Conservation (phyloP, 768 basidiomycete genomes). For the Rossbeevera mucosa region DNA sequence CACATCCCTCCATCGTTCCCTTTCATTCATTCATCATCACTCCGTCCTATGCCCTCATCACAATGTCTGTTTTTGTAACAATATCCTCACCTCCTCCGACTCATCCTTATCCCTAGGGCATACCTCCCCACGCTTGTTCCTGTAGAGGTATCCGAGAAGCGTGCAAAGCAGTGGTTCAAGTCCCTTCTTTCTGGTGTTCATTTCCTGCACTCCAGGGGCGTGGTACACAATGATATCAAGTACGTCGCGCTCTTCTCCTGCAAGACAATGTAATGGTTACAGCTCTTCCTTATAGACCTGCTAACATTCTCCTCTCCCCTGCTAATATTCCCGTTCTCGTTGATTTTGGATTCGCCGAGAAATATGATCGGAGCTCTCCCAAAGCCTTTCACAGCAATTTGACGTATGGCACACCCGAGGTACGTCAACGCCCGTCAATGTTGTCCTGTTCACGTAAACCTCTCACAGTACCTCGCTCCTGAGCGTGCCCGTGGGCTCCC, state of each 20-base stretch:
- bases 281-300: conserved; percentile 51
- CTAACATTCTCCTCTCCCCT: conserved; percentile 84
- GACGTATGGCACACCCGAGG: conserved; percentile 90
- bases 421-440: conserved; percentile 25
- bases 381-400: conserved; percentile 79
- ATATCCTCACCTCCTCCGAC: conserved; percentile 1
- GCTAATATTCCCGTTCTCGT: conserved; percentile 83
- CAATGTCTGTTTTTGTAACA: conserved; percentile 60
- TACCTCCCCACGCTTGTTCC: conserved; percentile 83
- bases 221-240: conserved; percentile 95
- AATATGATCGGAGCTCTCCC: conserved; percentile 59
- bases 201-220: conserved; percentile 77
- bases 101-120: conserved; percentile 50
- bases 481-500: conserved; percentile 83
- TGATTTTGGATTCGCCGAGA: conserved; percentile 95
- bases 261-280: not conserved
- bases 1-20: conserved; percentile 87
- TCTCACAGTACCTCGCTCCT: conserved; percentile 77
- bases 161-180: conserved; percentile 78
- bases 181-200: conserved; percentile 78
- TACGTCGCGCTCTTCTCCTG: conserved; percentile 34
- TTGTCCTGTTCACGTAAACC: not conserved
- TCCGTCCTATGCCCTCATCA: conserved; percentile 83
- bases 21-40: conserved; percentile 95
- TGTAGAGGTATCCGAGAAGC: conserved; percentile 77